phyloP scores from a whole-genome alignment of 2,329 filamentous ascomycete species.

The Phoma sp. region DNA sequence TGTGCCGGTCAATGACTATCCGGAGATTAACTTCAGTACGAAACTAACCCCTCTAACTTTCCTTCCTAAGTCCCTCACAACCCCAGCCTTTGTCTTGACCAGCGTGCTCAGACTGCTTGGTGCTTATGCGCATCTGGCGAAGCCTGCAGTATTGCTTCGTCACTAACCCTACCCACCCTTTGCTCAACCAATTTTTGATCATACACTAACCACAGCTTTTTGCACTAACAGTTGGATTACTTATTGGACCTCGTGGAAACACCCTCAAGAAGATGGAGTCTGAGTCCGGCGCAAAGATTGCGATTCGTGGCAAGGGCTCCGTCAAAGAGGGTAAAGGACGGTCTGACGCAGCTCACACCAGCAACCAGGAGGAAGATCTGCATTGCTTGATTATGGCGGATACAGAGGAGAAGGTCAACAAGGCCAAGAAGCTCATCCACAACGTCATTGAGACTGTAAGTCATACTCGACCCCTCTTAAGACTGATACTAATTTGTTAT shows the following conservation, averaged over 20 bases:
- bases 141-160: slow-evolving; percentile 47
- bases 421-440: slow-evolving; percentile 97
- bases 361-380: slow-evolving; percentile 99
- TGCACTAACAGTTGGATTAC: slow-evolving; percentile 94
- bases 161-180: slow-evolving; percentile 48
- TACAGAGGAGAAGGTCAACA: slow-evolving; percentile 99
- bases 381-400: slow-evolving; percentile 99
- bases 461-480: slow-evolving; percentile 29
- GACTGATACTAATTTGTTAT: slow-evolving; percentile 39
- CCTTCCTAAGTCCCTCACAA: slow-evolving; percentile 51
- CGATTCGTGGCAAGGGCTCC: slow-evolving; percentile 98
- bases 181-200: slow-evolving; percentile 49
- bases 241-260: slow-evolving; percentile 99
- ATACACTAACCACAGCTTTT: slow-evolving; percentile 88
- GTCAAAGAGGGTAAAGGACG: slow-evolving; percentile 99
- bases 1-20: slow-evolving; percentile 99
- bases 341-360: slow-evolving; percentile 97
- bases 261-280: slow-evolving; percentile 99
- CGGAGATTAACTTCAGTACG: slow-evolving; percentile 99
- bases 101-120: slow-evolving; percentile 46
- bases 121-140: slow-evolving; percentile 37
- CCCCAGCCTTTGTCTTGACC: slow-evolving; percentile 53
- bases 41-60: slow-evolving; percentile 90
- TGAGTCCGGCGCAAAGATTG: slow-evolving; percentile 97
- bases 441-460: slow-evolving; percentile 98